Evolutionary conservation across 768 basidiomycete genomes (phyloP).

Genomic region (Amanita thiersii): DNA sequence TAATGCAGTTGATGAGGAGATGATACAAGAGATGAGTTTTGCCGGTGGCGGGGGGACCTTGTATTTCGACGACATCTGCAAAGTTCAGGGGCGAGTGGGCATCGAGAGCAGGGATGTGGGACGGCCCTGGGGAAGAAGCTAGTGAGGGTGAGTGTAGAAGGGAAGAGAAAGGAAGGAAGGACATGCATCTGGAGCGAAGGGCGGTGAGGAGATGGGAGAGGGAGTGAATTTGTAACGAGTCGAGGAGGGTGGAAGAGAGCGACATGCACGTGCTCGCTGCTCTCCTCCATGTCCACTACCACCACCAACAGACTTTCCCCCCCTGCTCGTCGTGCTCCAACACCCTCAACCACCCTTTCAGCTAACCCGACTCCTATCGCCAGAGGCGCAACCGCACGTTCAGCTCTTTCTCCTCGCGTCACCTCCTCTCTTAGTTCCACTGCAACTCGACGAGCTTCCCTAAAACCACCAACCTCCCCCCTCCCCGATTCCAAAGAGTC

Average conservation of each 20-base stretch:
- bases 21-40: slow-evolving; percentile 76
- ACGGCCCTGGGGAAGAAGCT: slow-evolving; percentile 22
- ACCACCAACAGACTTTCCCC: slow-evolving; percentile 38
- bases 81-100: slow-evolving; percentile 21
- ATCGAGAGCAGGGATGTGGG: slow-evolving; percentile 26
- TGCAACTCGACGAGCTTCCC: slow-evolving; percentile 39
- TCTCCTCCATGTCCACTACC: slow-evolving; percentile 37
- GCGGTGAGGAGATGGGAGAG: slow-evolving; percentile 8
- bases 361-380: slow-evolving; percentile 37
- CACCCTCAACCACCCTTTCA: slow-evolving; percentile 32
- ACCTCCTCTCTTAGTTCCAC: slow-evolving; percentile 43
- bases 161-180: slow-evolving; percentile 6
- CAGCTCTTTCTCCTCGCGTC: slow-evolving; percentile 51
- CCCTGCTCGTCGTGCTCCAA: too few species aligned
- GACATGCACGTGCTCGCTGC: slow-evolving; percentile 9
- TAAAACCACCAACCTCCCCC: slow-evolving; percentile 33
- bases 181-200: slow-evolving; percentile 10
- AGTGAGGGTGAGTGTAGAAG: slow-evolving; percentile 2
- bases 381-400: slow-evolving; percentile 54
- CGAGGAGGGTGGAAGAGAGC: not conserved
- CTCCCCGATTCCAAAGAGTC: slow-evolving; percentile 46
- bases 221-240: slow-evolving; percentile 7
- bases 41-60: slow-evolving; percentile 66
- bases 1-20: slow-evolving; percentile 49
- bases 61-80: slow-evolving; percentile 69